Percentiles rank a stretch among this genome's conserved stretches.
phyloP scores from a whole-genome alignment of 2,329 filamentous ascomycete species.

The Elsinoe ampelina region DNA sequence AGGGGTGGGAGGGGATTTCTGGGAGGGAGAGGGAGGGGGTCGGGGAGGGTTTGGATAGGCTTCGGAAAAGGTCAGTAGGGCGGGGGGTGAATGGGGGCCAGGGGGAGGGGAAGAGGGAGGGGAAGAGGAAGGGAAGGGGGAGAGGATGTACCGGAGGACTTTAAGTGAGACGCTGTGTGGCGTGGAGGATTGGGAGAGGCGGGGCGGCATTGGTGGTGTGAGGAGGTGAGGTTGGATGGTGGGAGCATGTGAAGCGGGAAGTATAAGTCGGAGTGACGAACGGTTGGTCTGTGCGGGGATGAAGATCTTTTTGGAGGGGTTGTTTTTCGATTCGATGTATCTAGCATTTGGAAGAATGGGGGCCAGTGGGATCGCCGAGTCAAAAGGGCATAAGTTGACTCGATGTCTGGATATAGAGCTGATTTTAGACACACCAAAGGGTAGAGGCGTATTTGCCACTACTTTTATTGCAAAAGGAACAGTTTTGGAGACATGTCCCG shows the following conservation, averaged over 20 bases:
- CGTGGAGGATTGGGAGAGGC: neutral
- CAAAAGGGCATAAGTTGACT: conserved; percentile 25
- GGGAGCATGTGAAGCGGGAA: neutral
- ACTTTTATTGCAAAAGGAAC: conserved; percentile 38
- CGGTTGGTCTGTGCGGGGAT: neutral
- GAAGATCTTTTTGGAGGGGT: neutral
- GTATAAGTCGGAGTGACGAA: neutral
- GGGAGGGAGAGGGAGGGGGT: conserved; percentile 57
- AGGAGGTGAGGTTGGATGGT: neutral
- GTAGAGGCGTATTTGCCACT: conserved; percentile 45
- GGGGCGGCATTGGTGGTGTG: neutral
- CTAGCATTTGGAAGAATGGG: no score
- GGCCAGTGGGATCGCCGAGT: no score
- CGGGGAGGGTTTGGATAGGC: conserved; percentile 72
- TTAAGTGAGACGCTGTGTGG: conserved; percentile 81
- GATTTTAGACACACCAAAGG: conserved; percentile 17
- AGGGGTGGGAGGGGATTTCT: conserved; percentile 44
- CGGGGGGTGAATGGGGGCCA: conserved; percentile 4
- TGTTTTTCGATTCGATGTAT: no score
- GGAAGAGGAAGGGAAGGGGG: conserved; percentile 63
- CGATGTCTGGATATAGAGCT: conserved; percentile 13
- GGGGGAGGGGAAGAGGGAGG: conserved; percentile 50
- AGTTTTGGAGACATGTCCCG: conserved; percentile 44
- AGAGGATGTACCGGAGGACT: conserved; percentile 68
- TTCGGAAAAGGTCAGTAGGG: conserved; percentile 28